phyloP scores from a whole-genome alignment of 495 filamentous ascomycete genomes.

The Aspergillus heteromorphus region DNA sequence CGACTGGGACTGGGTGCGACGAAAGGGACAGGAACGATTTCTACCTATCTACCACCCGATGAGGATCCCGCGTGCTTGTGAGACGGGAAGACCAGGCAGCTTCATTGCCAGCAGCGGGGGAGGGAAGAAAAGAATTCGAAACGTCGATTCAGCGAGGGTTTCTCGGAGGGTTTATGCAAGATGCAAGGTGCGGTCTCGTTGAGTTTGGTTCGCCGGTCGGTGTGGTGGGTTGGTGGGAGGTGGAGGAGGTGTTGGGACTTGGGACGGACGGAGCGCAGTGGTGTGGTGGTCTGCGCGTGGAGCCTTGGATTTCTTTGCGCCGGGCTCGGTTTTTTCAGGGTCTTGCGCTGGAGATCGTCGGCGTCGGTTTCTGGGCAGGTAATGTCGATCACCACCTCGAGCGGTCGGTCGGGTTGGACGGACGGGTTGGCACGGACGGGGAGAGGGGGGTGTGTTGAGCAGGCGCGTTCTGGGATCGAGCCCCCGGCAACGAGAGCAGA shows the following conservation, averaged over 20 bases:
- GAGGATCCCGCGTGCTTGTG: constrained; percentile 6
- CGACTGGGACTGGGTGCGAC: no score
- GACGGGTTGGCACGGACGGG: no score
- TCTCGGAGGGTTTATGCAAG: constrained; percentile 4
- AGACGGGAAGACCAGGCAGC: constrained; percentile 7
- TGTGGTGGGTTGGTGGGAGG: no score
- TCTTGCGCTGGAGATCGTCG: not conserved
- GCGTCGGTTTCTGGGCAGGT: constrained; percentile 13
- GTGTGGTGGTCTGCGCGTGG: not conserved
- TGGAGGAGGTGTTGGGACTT: no score
- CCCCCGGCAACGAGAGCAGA: constrained; percentile 6
- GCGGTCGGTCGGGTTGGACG: constrained; percentile 7
- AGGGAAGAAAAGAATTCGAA: not conserved
- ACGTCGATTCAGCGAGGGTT: not conserved
- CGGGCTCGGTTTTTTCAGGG: not conserved
- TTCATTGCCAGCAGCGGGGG: constrained; percentile 14
- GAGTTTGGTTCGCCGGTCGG: not conserved
- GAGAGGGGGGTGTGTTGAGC: not conserved
- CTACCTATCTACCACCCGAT: not conserved
- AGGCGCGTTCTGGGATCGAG: not conserved
- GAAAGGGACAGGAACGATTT: no score
- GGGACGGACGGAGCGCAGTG: no score
- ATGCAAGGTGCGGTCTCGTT: not conserved
- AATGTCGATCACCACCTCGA: not conserved
- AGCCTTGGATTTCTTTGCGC: not conserved